Evolutionary conservation across 345 rosid species (phyloP).

Genomic region (Clausena lansium): DNA sequence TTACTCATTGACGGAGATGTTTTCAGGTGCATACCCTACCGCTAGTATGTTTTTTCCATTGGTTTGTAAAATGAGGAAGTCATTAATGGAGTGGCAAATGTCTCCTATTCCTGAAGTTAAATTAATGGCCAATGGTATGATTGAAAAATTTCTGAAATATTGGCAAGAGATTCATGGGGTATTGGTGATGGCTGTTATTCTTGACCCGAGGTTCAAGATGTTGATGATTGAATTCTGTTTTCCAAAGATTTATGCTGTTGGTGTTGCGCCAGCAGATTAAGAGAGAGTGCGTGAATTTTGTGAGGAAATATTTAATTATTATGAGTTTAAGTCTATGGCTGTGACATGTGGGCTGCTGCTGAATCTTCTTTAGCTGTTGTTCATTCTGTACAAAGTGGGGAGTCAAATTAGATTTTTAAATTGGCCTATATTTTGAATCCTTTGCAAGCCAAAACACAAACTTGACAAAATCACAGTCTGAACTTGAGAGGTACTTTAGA

Average conservation of each 20-base stretch:
- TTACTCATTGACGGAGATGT: neutral
- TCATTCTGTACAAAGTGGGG: neutral
- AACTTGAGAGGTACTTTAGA: neutral
- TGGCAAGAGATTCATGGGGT: neutral
- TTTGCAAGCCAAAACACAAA: neutral
- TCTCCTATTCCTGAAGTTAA: neutral
- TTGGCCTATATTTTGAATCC: neutral
- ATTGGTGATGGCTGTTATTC: neutral
- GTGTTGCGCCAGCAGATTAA: neutral
- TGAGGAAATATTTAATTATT: neutral
- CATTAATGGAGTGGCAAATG: neutral
- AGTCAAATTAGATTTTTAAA: neutral
- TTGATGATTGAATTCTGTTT: neutral
- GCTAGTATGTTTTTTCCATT: neutral
- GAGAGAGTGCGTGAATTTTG: neutral
- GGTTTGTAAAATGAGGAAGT: conserved; percentile 6
- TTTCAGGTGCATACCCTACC: neutral
- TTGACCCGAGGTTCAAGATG: neutral
- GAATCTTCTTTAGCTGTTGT: neutral
- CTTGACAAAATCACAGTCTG: neutral
- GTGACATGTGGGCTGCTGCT: neutral
- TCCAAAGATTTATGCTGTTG: neutral
- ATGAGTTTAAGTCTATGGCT: neutral
- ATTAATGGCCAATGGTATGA: neutral
- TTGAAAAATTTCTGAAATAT: neutral